Evolutionary conservation across 2,329 filamentous ascomycete genomes (phyloP).

Genomic region (Arachnomyces sp.): DNA sequence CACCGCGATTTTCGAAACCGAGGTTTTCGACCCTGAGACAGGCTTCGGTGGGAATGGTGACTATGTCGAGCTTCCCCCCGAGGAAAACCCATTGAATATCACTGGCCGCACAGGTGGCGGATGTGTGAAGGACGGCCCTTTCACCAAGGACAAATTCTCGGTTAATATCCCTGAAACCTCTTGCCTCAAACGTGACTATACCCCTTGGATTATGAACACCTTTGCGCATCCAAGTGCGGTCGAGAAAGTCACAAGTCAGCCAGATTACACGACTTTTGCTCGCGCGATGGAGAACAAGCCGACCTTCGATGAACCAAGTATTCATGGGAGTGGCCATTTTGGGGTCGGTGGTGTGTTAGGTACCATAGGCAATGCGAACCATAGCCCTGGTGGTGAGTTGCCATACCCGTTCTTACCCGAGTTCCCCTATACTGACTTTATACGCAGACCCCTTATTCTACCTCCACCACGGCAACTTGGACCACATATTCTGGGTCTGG

Average conservation of each 20-base stretch:
- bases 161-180: constrained; percentile 8
- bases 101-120: constrained; percentile 13
- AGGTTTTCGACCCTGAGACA: constrained; percentile 9
- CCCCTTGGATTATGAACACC: constrained; percentile 15
- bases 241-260: constrained; percentile 11
- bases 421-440: background rate
- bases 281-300: constrained; percentile 1
- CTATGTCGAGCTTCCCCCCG: constrained; percentile 6
- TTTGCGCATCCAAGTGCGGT: constrained; percentile 12
- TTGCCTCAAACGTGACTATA: constrained; percentile 13
- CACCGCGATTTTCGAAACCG: constrained; percentile 13
- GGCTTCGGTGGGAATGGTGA: constrained; percentile 15
- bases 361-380: constrained; percentile 4
- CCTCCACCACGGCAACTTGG: constrained; percentile 31
- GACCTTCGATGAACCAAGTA: background rate
- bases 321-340: constrained; percentile 2
- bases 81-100: constrained; percentile 12
- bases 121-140: constrained; percentile 12
- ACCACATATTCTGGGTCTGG: constrained; percentile 28
- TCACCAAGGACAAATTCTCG: constrained; percentile 9
- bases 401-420: background rate
- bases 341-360: constrained; percentile 2
- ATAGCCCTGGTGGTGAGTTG: constrained; percentile 12
- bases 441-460: constrained; percentile 29
- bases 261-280: constrained; percentile 9